phyloP scores from a whole-genome alignment of 2,329 filamentous ascomycete genomes.

The Rhinocladiella mackenziei region DNA sequence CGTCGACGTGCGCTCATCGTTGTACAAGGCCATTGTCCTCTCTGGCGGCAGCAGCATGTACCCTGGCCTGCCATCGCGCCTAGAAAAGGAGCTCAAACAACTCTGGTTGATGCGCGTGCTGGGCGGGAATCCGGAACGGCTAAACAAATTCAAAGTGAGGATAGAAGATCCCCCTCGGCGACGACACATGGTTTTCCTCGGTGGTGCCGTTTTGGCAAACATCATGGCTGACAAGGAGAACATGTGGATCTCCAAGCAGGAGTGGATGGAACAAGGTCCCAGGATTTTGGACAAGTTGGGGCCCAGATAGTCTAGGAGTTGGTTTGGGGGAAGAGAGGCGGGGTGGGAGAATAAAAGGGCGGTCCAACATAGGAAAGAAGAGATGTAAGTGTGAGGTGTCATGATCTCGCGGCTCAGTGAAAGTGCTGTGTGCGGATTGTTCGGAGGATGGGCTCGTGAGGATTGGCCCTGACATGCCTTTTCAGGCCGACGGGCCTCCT shows the following conservation, averaged over 20 bases:
- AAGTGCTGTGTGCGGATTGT: background rate
- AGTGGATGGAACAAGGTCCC: slow-evolving; percentile 91
- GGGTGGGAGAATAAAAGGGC: too few species aligned
- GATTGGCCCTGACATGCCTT: too few species aligned
- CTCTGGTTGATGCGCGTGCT: slow-evolving; percentile 92
- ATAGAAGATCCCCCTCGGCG: slow-evolving; percentile 96
- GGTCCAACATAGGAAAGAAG: too few species aligned
- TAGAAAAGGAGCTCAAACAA: slow-evolving; percentile 99
- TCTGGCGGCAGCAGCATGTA: slow-evolving; percentile 99
- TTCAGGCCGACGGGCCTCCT: background rate
- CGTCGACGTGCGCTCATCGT: slow-evolving; percentile 85
- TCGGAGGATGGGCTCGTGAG: too few species aligned
- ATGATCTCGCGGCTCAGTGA: too few species aligned
- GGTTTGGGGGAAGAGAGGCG: background rate
- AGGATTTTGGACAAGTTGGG: slow-evolving; percentile 87
- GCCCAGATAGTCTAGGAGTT: slow-evolving; percentile 58
- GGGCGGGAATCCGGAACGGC: slow-evolving; percentile 82
- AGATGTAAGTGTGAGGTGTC: too few species aligned
- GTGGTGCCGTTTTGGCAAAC: slow-evolving; percentile 92
- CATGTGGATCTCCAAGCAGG: slow-evolving; percentile 97
- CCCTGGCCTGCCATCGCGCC: slow-evolving; percentile 82
- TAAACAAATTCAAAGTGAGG: slow-evolving; percentile 98
- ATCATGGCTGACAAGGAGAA: slow-evolving; percentile 98
- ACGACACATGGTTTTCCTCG: slow-evolving; percentile 99
- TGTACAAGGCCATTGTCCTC: slow-evolving; percentile 96